Conservation (phyloP, 2,329 filamentous ascomycete genomes). For the Pseudogymnoascus sp. region DNA sequence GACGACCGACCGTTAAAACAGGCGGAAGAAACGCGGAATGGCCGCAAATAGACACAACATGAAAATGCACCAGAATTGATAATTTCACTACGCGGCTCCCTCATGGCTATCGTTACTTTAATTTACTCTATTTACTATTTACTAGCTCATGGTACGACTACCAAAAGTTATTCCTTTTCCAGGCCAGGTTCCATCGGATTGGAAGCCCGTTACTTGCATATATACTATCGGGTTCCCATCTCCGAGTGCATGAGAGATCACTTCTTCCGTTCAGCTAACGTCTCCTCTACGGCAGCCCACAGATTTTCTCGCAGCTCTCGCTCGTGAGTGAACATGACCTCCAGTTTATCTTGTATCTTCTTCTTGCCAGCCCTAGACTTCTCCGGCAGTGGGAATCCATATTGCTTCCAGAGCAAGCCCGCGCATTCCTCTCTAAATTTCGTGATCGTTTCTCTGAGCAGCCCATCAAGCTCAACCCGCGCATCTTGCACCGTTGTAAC, state of each 20-base stretch:
- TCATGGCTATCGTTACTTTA: not conserved
- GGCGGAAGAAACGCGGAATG: not conserved
- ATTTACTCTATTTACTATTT: not conserved
- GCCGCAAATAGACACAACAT: not conserved
- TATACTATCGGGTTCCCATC: not conserved
- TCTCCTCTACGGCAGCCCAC: constrained; percentile 51
- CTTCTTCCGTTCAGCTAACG: not conserved
- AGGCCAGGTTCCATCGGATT: not conserved
- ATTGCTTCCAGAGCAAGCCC: constrained; percentile 41
- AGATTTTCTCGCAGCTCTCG: constrained; percentile 50
- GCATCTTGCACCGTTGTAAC: constrained; percentile 44
- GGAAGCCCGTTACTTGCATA: not conserved
- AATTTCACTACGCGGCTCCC: not conserved
- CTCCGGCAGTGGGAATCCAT: constrained; percentile 24
- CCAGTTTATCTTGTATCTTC: constrained; percentile 48
- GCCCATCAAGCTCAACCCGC: constrained; percentile 55
- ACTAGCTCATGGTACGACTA: not conserved
- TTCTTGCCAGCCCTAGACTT: constrained; percentile 39
- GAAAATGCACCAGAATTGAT: not conserved
- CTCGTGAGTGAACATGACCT: constrained; percentile 49
- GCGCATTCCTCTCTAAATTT: constrained; percentile 52
- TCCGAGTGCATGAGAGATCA: not conserved
- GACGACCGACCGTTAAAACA: not conserved
- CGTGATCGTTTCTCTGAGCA: constrained; percentile 53
- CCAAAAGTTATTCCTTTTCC: not conserved